Evolutionary conservation across 164 flowering plant genomes (phyloP).

Genomic region (Magnolia sinica): DNA sequence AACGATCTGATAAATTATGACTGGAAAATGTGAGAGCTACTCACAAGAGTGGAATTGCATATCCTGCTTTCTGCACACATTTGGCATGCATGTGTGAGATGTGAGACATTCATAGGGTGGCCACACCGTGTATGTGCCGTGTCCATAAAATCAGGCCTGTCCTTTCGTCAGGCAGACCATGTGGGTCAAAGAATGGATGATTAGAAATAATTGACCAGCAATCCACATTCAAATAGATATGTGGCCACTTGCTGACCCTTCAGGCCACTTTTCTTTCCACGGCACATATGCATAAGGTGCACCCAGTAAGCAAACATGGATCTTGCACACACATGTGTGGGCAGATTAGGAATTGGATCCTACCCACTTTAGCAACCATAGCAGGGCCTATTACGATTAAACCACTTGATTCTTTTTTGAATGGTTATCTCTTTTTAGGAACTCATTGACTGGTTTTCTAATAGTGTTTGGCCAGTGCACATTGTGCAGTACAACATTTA

Average conservation of each 20-base stretch:
- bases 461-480: background rate
- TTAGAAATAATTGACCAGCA: background rate
- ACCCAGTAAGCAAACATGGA: background rate
- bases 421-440: background rate
- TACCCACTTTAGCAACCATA: no score
- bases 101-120: background rate
- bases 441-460: background rate
- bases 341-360: no score
- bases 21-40: no score
- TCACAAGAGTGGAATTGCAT: no score
- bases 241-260: background rate
- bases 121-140: background rate
- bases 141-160: background rate
- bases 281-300: background rate
- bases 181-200: background rate
- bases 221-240: background rate
- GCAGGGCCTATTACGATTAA: no score
- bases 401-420: no score
- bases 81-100: background rate
- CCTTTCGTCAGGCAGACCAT: background rate
- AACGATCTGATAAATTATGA: background rate
- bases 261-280: background rate
- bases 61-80: background rate
- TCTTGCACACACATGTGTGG: background rate
- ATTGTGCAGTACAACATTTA: background rate